A percentile compares a stretch with the other conserved stretches of the same genome.
These are phyloP conservation scores for Tricholoma flavovirens DNA, from an alignment of 768 basidiomycete species.

Conservation along the genomic window DNA sequence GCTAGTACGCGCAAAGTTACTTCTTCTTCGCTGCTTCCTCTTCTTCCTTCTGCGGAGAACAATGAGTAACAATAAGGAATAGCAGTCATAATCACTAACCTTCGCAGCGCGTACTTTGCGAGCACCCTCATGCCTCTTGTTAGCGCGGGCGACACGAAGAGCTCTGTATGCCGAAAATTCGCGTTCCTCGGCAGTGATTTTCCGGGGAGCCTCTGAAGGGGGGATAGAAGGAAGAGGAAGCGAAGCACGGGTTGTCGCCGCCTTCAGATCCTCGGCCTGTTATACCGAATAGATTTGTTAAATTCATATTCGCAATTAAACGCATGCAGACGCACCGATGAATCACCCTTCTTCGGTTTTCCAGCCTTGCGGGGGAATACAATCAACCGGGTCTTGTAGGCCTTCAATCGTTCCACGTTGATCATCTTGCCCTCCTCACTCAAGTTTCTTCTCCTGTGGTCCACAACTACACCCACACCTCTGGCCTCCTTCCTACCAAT, in stretches of 20 bases:
- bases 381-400: constrained; percentile 88
- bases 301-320: constrained; percentile 1
- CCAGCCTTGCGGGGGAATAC: constrained; percentile 95
- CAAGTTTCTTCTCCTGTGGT: constrained; percentile 94
- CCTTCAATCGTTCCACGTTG: constrained; percentile 91
- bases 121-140: constrained; percentile 77
- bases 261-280: constrained; percentile 79
- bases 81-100: constrained; percentile 40
- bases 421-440: constrained; percentile 95
- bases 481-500: constrained; percentile 91
- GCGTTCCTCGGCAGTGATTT: constrained; percentile 88
- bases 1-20: constrained; percentile 36
- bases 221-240: constrained; percentile 64
- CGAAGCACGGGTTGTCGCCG: constrained; percentile 62
- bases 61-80: constrained; percentile 12
- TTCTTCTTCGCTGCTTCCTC: constrained; percentile 93
- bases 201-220: constrained; percentile 80
- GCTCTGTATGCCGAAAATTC: constrained; percentile 84
- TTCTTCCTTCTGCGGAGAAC: constrained; percentile 64
- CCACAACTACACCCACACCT: constrained; percentile 90
- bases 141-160: constrained; percentile 79
- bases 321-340: constrained; percentile 54
- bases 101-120: constrained; percentile 85
- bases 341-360: constrained; percentile 96
- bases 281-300: constrained; percentile 5